Percentiles rank a stretch among this genome's conserved stretches.
Evolutionary conservation across 2,329 filamentous ascomycete species (phyloP).

Genomic region (Thyridium curvatum): DNA sequence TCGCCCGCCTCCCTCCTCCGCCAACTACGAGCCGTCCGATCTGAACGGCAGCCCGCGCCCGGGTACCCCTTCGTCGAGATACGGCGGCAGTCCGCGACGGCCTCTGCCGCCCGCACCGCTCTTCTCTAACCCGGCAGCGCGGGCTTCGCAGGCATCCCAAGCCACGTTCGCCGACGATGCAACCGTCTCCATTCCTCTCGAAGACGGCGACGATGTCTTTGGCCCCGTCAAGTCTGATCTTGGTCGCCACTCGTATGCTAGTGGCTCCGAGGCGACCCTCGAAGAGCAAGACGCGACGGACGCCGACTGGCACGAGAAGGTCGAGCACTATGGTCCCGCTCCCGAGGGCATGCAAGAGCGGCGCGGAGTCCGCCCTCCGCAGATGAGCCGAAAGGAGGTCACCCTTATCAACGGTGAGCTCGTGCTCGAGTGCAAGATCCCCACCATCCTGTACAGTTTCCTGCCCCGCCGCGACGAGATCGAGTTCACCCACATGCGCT

Average conservation of each 20-base stretch:
- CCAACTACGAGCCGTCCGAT: slow-evolving; percentile 79
- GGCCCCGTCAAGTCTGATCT: slow-evolving; percentile 24
- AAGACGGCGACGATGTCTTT: slow-evolving; percentile 67
- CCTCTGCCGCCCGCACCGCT: slow-evolving; percentile 85
- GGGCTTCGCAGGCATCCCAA: slow-evolving; percentile 36
- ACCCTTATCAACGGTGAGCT: slow-evolving; percentile 96
- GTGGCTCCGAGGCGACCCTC: slow-evolving; percentile 4
- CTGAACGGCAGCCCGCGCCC: slow-evolving; percentile 85
- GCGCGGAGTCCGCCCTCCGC: slow-evolving; percentile 76
- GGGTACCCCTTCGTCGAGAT: slow-evolving; percentile 82
- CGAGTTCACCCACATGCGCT: slow-evolving; percentile 98
- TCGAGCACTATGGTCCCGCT: slow-evolving; percentile 80
- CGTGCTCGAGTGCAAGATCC: slow-evolving; percentile 97
- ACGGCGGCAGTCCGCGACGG: slow-evolving; percentile 79
- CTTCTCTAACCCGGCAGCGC: slow-evolving; percentile 47
- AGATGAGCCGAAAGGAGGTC: slow-evolving; percentile 91
- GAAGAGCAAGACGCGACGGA: slow-evolving; percentile 20
- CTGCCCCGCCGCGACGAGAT: slow-evolving; percentile 85
- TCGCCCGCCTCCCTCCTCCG: slow-evolving; percentile 62
- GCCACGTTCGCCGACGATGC: slow-evolving; percentile 56
- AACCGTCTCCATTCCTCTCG: slow-evolving; percentile 66
- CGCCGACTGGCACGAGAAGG: slow-evolving; percentile 17
- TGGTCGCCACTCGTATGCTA: slow-evolving; percentile 2
- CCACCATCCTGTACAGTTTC: slow-evolving; percentile 96
- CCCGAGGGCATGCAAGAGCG: slow-evolving; percentile 82